Base-by-base conservation (phyloP, 2,329 filamentous ascomycete genomes). In the Arthrobotrys entomopaga region DNA sequence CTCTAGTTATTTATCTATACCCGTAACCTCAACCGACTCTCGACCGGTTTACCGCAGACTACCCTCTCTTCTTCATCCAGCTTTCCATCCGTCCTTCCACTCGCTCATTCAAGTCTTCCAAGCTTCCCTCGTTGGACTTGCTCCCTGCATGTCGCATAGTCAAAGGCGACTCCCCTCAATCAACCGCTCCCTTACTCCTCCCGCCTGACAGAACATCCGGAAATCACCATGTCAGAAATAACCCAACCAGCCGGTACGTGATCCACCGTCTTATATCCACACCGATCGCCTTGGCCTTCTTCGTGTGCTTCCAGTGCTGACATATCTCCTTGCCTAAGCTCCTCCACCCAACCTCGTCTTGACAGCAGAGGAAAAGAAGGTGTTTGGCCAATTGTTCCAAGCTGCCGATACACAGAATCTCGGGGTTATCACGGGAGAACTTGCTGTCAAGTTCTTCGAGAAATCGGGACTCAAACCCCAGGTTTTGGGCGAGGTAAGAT, bases 401-500 rank as follows among this genome's bases (percentile, higher is more conserved):
- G 90, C 93, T 79, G 95, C 95, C 77, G 95, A 99, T 82, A 91
- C 90, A 72, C 95, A 97, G 79, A 91, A 88, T 81, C 90, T 97
- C 69, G 93, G 93, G 65, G 93, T 98, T 77, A 92, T 99, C 38
- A 97, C 95, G 16, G 95, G 95, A 82, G 95, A 99, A 82, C 87
- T 96, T 75, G 95, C 95, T 71, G 93, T 99, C 81, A 92, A 93
- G 81, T 98, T 99, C 85, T 99, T 99, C 81, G 93, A 98, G 83
- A 95, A 95, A 85, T 98, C 95, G 52, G 90, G 91, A 78, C 86
- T 99, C 56, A 89, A 94, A 75, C 92, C 93, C 63, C 89, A 91
- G 76, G 86, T 95, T 56, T 86, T 99, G 72, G 95, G 94, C 82
- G 90, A 96, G 87, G 91, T 94, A 83, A 42, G 58, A 42, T 16